phyloP scores from a whole-genome alignment of 108 stramenopile genomes.

The Cyclotella baltica region DNA sequence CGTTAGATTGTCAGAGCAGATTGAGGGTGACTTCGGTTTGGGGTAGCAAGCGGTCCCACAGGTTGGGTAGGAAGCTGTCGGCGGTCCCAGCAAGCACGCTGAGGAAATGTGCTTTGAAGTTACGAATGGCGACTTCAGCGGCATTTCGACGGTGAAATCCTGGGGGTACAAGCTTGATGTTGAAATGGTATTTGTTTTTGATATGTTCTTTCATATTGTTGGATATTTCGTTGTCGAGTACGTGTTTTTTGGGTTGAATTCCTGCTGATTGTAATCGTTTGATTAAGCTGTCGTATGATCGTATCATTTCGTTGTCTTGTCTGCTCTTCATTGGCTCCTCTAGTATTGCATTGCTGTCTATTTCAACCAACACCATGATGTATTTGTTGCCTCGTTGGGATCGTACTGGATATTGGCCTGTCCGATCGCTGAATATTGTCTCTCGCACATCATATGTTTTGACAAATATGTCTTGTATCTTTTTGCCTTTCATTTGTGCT shows the following conservation, averaged over 20 bases:
- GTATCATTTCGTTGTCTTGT: neutral
- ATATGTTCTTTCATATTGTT: too few relatives aligned
- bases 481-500: neutral
- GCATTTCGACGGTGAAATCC: slow-evolving; percentile 42
- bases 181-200: too few relatives aligned
- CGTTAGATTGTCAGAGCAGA: slow-evolving; percentile 40
- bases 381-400: slow-evolving; percentile 1
- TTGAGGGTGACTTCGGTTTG: slow-evolving; percentile 41
- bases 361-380: neutral
- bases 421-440: slow-evolving; percentile 16
- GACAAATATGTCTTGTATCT: neutral
- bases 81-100: slow-evolving; percentile 33
- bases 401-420: neutral
- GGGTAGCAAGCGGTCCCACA: slow-evolving; percentile 55
- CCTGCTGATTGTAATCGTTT: neutral
- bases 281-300: neutral
- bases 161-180: slow-evolving; percentile 40
- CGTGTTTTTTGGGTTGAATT: too few relatives aligned
- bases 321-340: slow-evolving; percentile 1
- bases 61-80: slow-evolving; percentile 26
- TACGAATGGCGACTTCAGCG: slow-evolving; percentile 56
- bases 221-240: too few relatives aligned
- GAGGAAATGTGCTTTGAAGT: slow-evolving; percentile 59
- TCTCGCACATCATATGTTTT: slow-evolving; percentile 7
- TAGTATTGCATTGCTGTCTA: slow-evolving; percentile 7